Percentiles rank a stretch among this genome's conserved stretches.
phyloP scores from a whole-genome alignment of 768 basidiomycete species.

The Mycena maculata region DNA sequence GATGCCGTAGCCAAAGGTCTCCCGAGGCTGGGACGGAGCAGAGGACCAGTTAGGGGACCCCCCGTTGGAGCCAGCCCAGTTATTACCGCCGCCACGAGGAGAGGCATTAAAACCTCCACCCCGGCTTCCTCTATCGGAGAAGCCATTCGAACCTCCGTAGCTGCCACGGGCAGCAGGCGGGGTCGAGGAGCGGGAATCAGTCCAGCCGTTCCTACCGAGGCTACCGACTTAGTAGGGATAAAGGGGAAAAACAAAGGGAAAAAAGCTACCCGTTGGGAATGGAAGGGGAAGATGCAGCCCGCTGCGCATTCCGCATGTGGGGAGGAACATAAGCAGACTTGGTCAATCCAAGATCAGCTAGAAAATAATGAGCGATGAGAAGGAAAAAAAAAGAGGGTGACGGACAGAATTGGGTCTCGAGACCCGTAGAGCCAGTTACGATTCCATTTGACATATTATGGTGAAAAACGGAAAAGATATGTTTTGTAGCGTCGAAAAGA shows the following conservation, averaged over 20 bases:
- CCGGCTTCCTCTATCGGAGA: constrained; percentile 53
- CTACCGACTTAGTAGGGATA: constrained; percentile 24
- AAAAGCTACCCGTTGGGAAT: constrained; percentile 65
- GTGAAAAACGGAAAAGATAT: constrained; percentile 27
- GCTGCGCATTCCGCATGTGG: constrained; percentile 87
- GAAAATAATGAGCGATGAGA: constrained; percentile 12
- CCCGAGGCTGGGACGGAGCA: constrained; percentile 59
- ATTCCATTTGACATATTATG: constrained; percentile 90
- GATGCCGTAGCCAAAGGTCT: constrained; percentile 70
- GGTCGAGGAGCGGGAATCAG: constrained; percentile 76
- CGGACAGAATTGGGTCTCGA: constrained; percentile 83
- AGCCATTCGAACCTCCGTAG: constrained; percentile 57
- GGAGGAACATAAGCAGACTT: constrained; percentile 91
- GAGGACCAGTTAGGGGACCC: constrained; percentile 52
- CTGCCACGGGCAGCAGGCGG: constrained; percentile 67
- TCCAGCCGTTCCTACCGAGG: constrained; percentile 71
- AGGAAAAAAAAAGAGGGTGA: constrained; percentile 35
- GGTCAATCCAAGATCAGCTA: constrained; percentile 82
- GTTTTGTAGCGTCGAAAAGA: constrained; percentile 34
- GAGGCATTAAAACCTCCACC: constrained; percentile 49
- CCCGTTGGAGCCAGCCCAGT: constrained; percentile 54
- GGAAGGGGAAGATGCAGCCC: constrained; percentile 75
- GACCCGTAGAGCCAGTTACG: constrained; percentile 79
- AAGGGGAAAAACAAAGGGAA: constrained; percentile 30
- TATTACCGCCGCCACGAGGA: constrained; percentile 57